These are phyloP conservation scores for Petasospora fabianii DNA, from an alignment of 1,139 yeast species.

Conservation along the genomic window DNA sequence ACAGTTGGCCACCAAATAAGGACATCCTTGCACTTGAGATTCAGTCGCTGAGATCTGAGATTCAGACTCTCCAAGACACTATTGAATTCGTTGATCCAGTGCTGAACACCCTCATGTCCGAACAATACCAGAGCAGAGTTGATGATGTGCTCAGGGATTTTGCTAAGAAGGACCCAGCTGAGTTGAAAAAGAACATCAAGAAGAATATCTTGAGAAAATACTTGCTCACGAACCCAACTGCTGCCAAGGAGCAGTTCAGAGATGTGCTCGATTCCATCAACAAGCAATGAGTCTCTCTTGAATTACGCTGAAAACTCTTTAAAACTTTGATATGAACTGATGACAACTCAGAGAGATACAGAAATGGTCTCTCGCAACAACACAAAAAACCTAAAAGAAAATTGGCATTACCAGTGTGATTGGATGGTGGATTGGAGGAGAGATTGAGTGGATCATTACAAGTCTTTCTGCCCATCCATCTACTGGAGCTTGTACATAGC, in stretches of 20 bases:
- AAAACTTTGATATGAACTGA: constrained; percentile 7
- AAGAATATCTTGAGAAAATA: constrained; percentile 54
- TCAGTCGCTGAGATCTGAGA: constrained; percentile 33
- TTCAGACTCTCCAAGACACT: constrained; percentile 25
- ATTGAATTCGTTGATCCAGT: constrained; percentile 34
- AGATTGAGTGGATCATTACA: too few species aligned
- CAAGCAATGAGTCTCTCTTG: constrained; percentile 1
- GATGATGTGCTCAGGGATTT: constrained; percentile 29
- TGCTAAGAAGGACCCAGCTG: constrained; percentile 28
- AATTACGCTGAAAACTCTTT: not conserved
- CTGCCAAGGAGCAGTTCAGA: constrained; percentile 21
- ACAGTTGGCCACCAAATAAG: constrained; percentile 54
- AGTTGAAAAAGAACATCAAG: constrained; percentile 42
- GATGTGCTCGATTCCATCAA: constrained; percentile 20
- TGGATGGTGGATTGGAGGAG: not conserved
- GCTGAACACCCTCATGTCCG: constrained; percentile 33
- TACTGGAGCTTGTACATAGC: constrained; percentile 2
- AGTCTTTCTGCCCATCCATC: too few species aligned
- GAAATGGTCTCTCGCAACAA: too few species aligned
- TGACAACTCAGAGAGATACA: constrained; percentile 1
- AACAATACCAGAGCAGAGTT: constrained; percentile 32
- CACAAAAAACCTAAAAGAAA: too few species aligned
- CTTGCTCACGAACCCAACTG: constrained; percentile 27
- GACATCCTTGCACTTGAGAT: constrained; percentile 39
- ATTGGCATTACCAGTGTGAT: too few species aligned